Evolutionary conservation across 108 stramenopile genomes (phyloP), one percentile per base, ranked within the genome.

Genomic region (Mayamaea pseudoterrestris): DNA sequence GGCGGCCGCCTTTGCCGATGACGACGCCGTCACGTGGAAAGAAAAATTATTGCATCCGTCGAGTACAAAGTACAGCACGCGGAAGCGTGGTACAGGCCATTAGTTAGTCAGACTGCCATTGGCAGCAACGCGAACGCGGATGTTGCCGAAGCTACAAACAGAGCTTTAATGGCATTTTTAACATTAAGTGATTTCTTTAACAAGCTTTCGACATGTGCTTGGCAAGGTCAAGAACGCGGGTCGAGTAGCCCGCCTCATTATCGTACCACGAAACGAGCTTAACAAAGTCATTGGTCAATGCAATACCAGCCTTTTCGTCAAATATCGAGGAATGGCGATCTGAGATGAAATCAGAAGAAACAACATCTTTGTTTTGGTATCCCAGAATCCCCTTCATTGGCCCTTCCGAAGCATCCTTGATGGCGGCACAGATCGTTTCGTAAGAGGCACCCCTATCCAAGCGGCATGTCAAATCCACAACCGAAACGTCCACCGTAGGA

Each of bases 191-290:
- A n/a, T n/a, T n/a, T n/a, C n/a, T n/a, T n/a, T n/a, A n/a, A n/a
- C n/a, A n/a, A n/a, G n/a, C n/a, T 8, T 39, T 39, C 24, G 84
- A 87, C 87, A 97, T 95, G 68, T 97, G 93, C 69, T 87, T 59
- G 63, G 97, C 95, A 32, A 96, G 76, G 61, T 96, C 92, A 30
- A 95, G 44, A 20, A 93, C 79, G 25, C 91, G 77, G 53, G 73
- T 72, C 31, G 87, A 88, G 78, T 95, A 98, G 45, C 97, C 97
- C 39, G 73, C 80, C 69, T 98, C 97, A 60, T 99, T 99, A 57
- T 99, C 97, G 55, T 98, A 99, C 95, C 96, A 99, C 11, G 90
- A 82, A 13, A 98, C 97, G 55, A 99, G 88, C 94, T 98, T 99
- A 60, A 99, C 93, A 65, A 98, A 99, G 74, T 93, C 67, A 52